Base-by-base conservation (phyloP, 371 early-diverging fungal genomes). In the Mucor irregularis region DNA sequence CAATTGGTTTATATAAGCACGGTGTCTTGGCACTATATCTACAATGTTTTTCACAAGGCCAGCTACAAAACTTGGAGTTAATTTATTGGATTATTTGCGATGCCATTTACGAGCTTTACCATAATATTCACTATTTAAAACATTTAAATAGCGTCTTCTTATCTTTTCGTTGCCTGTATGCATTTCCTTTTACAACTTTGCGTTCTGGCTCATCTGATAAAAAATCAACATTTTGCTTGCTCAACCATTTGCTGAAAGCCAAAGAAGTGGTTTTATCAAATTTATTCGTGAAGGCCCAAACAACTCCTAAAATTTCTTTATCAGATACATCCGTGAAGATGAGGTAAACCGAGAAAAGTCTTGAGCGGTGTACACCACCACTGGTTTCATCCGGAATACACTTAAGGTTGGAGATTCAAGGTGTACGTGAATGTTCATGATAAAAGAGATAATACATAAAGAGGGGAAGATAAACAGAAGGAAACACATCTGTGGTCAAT, bases 31-130 rank as follows among this genome's bases (percentile, higher is more conserved):
- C 16, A 39, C 39, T 56, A 47, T 39, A 38, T 47, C 30, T 47
- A 55, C 6, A 55, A 55, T 55, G 31, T 46, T 38, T 38, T 46
- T 39, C 39, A n/a, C 56, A 55, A 55, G 39, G 7, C n/a, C 56
- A 53, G 2, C 56, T 47, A 55, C 31, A 55, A 10, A 55, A 47
- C 38, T 49, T 55, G 48, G 37, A 47, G 47, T 55, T 55, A 55
- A 28, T 38, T 47, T 47, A 55, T 47, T 45, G 33, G 17, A 11
- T 22, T 45, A 30, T 39, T 52, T 28, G 10, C 37, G 47, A 54
- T 35, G 30, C 26, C 55, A 38, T 54, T 54, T 46, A 46, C 46
- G 47, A 46, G 55, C 46, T 45, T 54, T 53, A 46, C 56, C 48
- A 39, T 50, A 52, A 30, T 30, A 47, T 30, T 1, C 16, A 22